A percentile compares a stretch with the other conserved stretches of the same genome.
Conservation (phyloP, 108 stramenopile species). For the Nitzschia putrida region DNA sequence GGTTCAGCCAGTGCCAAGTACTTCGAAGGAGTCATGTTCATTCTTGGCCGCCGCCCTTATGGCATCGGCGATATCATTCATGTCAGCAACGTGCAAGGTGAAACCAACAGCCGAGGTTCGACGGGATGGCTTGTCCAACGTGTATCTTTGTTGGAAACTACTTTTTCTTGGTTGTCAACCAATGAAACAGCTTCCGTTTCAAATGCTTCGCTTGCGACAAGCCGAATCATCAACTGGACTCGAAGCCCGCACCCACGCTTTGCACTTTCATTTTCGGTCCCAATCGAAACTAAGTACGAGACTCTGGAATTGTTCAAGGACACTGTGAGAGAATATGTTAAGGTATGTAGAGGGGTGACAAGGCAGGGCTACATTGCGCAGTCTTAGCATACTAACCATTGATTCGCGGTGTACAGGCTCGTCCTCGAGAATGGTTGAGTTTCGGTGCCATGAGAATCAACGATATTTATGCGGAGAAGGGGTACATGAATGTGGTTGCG, state of each 20-base stretch:
- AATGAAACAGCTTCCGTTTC: constrained; percentile 70
- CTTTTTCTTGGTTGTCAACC: constrained; percentile 56
- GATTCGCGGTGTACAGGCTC: constrained; percentile 8
- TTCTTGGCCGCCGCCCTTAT: constrained; percentile 64
- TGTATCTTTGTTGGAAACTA: constrained; percentile 65
- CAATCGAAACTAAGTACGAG: constrained; percentile 56
- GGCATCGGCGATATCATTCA: constrained; percentile 80
- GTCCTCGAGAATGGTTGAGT: constrained; percentile 64
- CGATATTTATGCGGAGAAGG: constrained; percentile 57
- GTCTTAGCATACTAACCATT: not conserved
- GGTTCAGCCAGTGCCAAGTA: constrained; percentile 61
- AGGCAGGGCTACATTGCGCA: not conserved
- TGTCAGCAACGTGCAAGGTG: constrained; percentile 28
- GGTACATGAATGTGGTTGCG: constrained; percentile 59
- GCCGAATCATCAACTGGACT: constrained; percentile 73
- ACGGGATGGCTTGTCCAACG: constrained; percentile 65
- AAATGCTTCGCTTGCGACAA: constrained; percentile 60
- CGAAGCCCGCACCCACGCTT: constrained; percentile 63
- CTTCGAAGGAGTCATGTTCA: constrained; percentile 74
- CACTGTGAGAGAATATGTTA: constrained; percentile 66
- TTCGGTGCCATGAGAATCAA: constrained; percentile 54
- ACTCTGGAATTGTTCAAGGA: constrained; percentile 58
- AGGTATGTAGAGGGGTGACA: constrained; percentile 45
- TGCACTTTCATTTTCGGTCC: constrained; percentile 55
- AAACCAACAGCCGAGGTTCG: constrained; percentile 13